Evolutionary conservation across 2,329 filamentous ascomycete species (phyloP), one percentile per base, ranked within the genome.

Genomic region (Cercospora berteroae): DNA sequence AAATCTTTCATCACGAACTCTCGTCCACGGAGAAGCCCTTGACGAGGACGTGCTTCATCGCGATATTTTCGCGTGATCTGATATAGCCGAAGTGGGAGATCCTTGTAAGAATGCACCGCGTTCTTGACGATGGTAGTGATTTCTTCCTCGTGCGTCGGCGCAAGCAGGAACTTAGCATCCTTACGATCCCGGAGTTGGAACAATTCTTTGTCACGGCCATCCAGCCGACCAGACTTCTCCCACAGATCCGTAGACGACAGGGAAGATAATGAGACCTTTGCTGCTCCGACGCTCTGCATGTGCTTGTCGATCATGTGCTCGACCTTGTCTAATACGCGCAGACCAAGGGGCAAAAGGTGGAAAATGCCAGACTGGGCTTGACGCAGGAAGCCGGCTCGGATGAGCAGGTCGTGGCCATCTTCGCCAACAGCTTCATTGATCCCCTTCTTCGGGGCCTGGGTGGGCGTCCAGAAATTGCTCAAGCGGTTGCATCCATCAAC

Each of bases 1-100:
- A 99, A 85, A 78, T 99, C 95, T 79, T 99, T 99, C 95, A 99
- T 99, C 73, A 93, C 81, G 74, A 99, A 99, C 76, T 99, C 95
- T 69, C 93, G 89, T 0, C 92, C 91, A 9, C 95, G 89, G 8
- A 99, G 83, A 1, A 99, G 83, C 12, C 95, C 95, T 73, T 96
- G 92, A 33, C 95, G 87, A 20, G 95, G 95, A 27, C 95, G 87
- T 65, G 90, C 86, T 80, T 99, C 95, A 80, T 99, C 95, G 59
- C 95, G 88, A 76, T 98, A 99, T 79, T 99, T 99, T 57, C 94
- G 87, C 31, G 92, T 89, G 59, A 95, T 95, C 77, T 99, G 95
- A 75, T 98, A 99, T 0, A 99, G 81, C 52, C 93, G 87, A 25
- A 98, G 78, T 0, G 95, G 95, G 8, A 98, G 83, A 55, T 92